Conservation (phyloP, 805 yeast species). For the Torulaspora franciscae region DNA sequence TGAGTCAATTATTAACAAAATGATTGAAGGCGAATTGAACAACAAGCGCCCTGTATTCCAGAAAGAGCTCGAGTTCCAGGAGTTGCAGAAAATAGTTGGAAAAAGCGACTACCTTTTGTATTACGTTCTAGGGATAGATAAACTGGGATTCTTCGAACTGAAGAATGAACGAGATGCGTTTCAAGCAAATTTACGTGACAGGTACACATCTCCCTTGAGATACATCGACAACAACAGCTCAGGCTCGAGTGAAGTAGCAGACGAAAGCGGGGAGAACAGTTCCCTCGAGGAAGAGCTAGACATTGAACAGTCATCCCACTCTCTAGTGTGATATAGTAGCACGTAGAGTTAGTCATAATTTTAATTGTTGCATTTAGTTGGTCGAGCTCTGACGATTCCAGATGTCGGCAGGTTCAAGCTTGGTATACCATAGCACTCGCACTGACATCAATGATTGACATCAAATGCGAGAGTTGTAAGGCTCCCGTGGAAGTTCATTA, state of each 20-base stretch:
- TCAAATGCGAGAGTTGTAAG: no score
- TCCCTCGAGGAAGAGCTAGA: background rate
- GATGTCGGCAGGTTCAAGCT: no score
- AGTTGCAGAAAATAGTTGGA: conserved; percentile 11
- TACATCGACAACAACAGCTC: conserved; percentile 1
- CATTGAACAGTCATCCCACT: background rate
- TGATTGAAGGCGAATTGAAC: conserved; percentile 19
- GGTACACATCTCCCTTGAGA: conserved; percentile 2
- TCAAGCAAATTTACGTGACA: conserved; percentile 21
- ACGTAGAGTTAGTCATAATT: background rate
- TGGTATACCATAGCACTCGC: no score
- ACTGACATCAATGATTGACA: no score
- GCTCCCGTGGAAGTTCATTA: no score
- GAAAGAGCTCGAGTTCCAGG: conserved; percentile 27
- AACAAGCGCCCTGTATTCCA: conserved; percentile 19
- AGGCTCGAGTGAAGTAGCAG: background rate
- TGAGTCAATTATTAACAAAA: conserved; percentile 16
- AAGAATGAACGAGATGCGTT: conserved; percentile 19
- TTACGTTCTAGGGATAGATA: conserved; percentile 26
- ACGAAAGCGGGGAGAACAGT: background rate
- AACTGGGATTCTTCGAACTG: conserved; percentile 25
- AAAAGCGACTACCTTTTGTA: conserved; percentile 21
- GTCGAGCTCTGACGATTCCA: no score
- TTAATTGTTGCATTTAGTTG: background rate
- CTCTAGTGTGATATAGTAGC: background rate